Conservation (phyloP, 352 stramenopile species). For the Elongisporangium undulatum region DNA sequence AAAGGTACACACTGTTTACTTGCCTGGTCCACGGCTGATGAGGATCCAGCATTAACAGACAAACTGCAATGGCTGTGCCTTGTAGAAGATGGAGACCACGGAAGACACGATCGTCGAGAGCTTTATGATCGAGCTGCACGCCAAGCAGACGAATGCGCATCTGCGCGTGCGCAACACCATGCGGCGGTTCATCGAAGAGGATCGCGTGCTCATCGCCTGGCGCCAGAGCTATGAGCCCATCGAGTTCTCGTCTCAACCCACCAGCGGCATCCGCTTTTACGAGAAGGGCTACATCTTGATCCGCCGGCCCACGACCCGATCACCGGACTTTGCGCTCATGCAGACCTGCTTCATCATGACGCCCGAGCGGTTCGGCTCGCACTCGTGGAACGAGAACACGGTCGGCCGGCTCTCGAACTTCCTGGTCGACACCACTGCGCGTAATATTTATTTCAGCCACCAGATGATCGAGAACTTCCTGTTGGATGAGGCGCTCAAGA, state of each 20-base stretch:
- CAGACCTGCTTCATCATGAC: slow-evolving; percentile 50
- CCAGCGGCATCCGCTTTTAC: slow-evolving; percentile 47
- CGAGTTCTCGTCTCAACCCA: slow-evolving; percentile 40
- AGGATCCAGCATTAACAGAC: too few species aligned
- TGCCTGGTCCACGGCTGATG: too few species aligned
- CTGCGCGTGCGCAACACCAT: slow-evolving; percentile 44
- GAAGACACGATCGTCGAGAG: slow-evolving; percentile 40
- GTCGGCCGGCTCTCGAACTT: slow-evolving; percentile 41
- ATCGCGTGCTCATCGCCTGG: slow-evolving; percentile 55
- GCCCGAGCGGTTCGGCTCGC: slow-evolving; percentile 17
- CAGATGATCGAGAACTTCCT: slow-evolving; percentile 59
- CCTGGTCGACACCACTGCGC: slow-evolving; percentile 26
- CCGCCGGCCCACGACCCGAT: slow-evolving; percentile 21
- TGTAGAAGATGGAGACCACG: slow-evolving; percentile 33
- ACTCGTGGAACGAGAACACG: slow-evolving; percentile 15
- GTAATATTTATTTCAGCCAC: slow-evolving; percentile 18
- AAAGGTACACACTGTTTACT: not conserved
- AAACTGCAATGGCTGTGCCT: slow-evolving; percentile 5
- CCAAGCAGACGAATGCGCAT: slow-evolving; percentile 13
- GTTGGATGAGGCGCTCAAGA: slow-evolving; percentile 23
- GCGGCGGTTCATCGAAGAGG: slow-evolving; percentile 30
- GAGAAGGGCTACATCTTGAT: slow-evolving; percentile 61
- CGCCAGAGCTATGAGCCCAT: slow-evolving; percentile 45
- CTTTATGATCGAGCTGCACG: slow-evolving; percentile 21
- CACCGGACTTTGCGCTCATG: slow-evolving; percentile 19